phyloP scores from a whole-genome alignment of 331 rosid genomes.

The Pyracantha coccinea region DNA sequence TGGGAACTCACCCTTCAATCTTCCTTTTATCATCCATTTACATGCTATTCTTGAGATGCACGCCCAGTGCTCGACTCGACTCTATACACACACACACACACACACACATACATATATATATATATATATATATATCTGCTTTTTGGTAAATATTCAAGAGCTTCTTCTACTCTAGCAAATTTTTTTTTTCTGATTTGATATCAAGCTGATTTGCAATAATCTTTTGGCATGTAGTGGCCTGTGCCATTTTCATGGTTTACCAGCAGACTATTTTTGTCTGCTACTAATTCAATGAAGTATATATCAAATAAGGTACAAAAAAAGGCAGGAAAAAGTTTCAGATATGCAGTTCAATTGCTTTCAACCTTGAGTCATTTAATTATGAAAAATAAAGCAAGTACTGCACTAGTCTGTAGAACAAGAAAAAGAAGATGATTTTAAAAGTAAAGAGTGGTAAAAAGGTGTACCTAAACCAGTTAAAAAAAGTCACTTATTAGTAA shows the following conservation, averaged over 20 bases:
- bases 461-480: neutral
- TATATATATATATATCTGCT: too few species aligned
- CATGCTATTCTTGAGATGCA: slow-evolving; percentile 40
- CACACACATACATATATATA: too few species aligned
- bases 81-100: too few species aligned
- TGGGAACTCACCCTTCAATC: slow-evolving; percentile 7
- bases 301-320: neutral
- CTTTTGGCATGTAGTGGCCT: neutral
- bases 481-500: neutral
- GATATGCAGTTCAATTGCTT: neutral
- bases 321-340: neutral
- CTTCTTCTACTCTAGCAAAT: neutral
- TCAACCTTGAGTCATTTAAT: neutral
- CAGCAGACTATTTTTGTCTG: slow-evolving; percentile 9
- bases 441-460: neutral
- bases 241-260: neutral
- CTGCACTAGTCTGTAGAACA: neutral
- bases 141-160: neutral
- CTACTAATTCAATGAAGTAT: neutral
- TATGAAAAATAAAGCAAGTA: neutral
- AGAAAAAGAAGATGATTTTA: neutral
- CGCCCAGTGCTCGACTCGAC: slow-evolving; percentile 13
- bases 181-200: neutral
- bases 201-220: neutral
- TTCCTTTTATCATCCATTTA: neutral